A percentile compares a stretch with the other conserved stretches of the same genome.
phyloP scores from a whole-genome alignment of 805 yeast species.

The Saccharomycopsis microspora region DNA sequence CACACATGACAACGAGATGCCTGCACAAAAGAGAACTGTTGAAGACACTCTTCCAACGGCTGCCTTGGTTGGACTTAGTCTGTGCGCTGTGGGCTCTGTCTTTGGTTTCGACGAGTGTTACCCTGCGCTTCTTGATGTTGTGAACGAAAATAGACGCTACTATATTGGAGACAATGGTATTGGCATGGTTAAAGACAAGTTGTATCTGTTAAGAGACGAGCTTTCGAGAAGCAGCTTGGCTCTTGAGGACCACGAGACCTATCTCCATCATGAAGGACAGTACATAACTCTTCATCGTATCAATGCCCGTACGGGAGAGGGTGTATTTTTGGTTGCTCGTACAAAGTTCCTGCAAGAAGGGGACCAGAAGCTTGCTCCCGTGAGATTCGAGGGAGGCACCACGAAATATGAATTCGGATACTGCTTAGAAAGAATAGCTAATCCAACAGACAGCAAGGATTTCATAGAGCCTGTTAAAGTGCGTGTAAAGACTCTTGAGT shows the following conservation, averaged over 20 bases:
- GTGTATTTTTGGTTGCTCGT: constrained; percentile 82
- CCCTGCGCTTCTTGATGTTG: constrained; percentile 73
- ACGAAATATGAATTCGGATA: constrained; percentile 50
- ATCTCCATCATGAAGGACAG: constrained; percentile 89
- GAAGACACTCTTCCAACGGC: constrained; percentile 95
- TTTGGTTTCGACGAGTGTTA: constrained; percentile 91
- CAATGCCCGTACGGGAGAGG: constrained; percentile 75
- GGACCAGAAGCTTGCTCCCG: constrained; percentile 45
- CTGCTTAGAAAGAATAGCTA: constrained; percentile 33
- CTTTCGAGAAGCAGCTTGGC: constrained; percentile 38
- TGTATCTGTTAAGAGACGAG: constrained; percentile 45
- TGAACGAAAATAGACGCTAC: constrained; percentile 60
- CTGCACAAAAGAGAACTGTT: constrained; percentile 79
- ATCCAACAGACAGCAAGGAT: constrained; percentile 22
- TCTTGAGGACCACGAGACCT: constrained; percentile 72
- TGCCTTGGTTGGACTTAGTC: constrained; percentile 85
- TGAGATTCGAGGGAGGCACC: constrained; percentile 45
- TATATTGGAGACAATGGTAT: constrained; percentile 49
- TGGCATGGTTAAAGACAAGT: constrained; percentile 51
- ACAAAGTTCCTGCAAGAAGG: constrained; percentile 47
- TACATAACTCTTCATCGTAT: constrained; percentile 83
- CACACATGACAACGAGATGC: constrained; percentile 91
- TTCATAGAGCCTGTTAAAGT: constrained; percentile 57
- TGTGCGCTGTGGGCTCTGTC: constrained; percentile 89
- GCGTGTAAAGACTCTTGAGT: constrained; percentile 38